These are phyloP conservation scores for Ustilago trichophora DNA, from an alignment of 1,284 basidiomycete genomes.

Conservation along the genomic window DNA sequence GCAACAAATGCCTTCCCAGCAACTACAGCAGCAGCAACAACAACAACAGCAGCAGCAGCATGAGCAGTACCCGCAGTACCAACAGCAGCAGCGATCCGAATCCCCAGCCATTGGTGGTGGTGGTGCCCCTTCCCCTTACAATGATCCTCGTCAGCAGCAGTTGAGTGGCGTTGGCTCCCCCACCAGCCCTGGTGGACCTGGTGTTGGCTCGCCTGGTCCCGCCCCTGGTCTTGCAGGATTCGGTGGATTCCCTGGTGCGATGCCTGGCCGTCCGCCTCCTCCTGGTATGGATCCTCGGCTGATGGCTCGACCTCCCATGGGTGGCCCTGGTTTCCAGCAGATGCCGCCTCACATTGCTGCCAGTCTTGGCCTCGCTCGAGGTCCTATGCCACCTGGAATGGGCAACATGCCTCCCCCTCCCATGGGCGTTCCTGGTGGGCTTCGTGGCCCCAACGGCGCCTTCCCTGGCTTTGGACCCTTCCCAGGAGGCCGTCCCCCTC, in stretches of 20 bases:
- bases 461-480: slow-evolving; percentile 30
- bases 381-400: slow-evolving; percentile 48
- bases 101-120: slow-evolving; percentile 26
- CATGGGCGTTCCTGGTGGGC: slow-evolving; percentile 28
- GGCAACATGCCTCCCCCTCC: slow-evolving; percentile 30
- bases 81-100: slow-evolving; percentile 30
- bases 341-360: slow-evolving; percentile 56
- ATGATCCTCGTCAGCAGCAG: slow-evolving; percentile 36
- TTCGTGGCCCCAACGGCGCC: slow-evolving; percentile 18
- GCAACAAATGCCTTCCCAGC: slow-evolving; percentile 18
- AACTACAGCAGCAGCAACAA: slow-evolving; percentile 23
- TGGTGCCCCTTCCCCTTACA: slow-evolving; percentile 9
- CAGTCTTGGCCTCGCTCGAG: slow-evolving; percentile 30
- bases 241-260: slow-evolving; percentile 32
- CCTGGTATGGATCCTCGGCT: slow-evolving; percentile 51
- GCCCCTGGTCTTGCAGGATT: slow-evolving; percentile 21
- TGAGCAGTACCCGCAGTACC: slow-evolving; percentile 24
- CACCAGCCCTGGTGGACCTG: slow-evolving; percentile 15
- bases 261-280: slow-evolving; percentile 33
- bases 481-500: slow-evolving; percentile 29
- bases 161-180: slow-evolving; percentile 18
- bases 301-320: slow-evolving; percentile 45
- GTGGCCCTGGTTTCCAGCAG: slow-evolving; percentile 39
- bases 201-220: slow-evolving; percentile 25
- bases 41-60: slow-evolving; percentile 16